These are phyloP conservation scores for Melastoma candidum DNA, from an alignment of 441 rosid genomes.

Conservation along the genomic window DNA sequence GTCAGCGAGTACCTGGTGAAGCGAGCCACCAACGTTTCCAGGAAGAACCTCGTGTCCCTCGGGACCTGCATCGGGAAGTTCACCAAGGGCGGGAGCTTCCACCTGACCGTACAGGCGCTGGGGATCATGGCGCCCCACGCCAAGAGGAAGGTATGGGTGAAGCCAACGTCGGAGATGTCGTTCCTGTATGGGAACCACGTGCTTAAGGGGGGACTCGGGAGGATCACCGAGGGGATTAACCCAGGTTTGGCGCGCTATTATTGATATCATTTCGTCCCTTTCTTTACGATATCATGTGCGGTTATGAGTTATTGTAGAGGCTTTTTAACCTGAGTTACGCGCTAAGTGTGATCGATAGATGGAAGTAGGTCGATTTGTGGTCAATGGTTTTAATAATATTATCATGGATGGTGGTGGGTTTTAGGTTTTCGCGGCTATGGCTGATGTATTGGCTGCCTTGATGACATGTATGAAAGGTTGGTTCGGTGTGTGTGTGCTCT, in stretches of 20 bases:
- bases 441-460: no score
- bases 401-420: no score
- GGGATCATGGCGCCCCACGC: slow-evolving; percentile 62
- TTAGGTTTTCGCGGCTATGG: no score
- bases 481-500: no score
- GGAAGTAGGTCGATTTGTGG: no score
- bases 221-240: slow-evolving; percentile 69
- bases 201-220: slow-evolving; percentile 84
- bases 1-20: slow-evolving; percentile 73
- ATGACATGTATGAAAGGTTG: no score
- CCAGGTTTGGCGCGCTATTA: slow-evolving; percentile 15
- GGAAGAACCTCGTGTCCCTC: slow-evolving; percentile 45
- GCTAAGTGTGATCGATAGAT: no score
- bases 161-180: slow-evolving; percentile 92
- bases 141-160: slow-evolving; percentile 86
- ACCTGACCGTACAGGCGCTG: slow-evolving; percentile 56
- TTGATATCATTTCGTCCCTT: not conserved
- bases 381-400: no score
- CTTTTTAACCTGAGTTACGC: no score
- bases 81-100: slow-evolving; percentile 74
- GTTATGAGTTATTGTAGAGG: no score
- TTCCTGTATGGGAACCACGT: slow-evolving; percentile 89
- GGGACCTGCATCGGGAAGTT: slow-evolving; percentile 82
- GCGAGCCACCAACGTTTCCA: slow-evolving; percentile 69
- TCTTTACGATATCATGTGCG: not conserved